These are phyloP conservation scores for Talaromyces sp. DNA, from an alignment of 2,329 filamentous ascomycete genomes.

Conservation along the genomic window DNA sequence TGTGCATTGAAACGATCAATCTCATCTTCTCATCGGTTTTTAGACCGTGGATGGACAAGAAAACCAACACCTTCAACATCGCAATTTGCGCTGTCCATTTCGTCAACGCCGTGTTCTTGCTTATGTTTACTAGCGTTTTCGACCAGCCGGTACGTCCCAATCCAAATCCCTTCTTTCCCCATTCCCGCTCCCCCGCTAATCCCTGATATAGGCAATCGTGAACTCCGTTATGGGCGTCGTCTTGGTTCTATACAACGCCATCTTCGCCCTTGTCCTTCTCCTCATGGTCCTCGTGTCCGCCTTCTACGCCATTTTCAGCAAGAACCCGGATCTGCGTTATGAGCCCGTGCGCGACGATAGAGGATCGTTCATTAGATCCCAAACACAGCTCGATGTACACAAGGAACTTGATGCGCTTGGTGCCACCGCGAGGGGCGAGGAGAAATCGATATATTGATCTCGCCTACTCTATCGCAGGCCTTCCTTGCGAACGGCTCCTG, in stretches of 20 bases:
- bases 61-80: constrained; percentile 95
- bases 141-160: constrained; percentile 63
- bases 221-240: constrained; percentile 85
- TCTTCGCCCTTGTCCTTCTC: constrained; percentile 76
- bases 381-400: constrained; percentile 71
- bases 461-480: neutral
- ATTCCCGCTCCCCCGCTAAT: neutral
- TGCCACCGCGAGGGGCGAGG: constrained; percentile 76
- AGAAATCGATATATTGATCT: constrained; percentile 41
- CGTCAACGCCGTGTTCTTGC: constrained; percentile 80
- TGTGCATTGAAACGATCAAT: constrained; percentile 76
- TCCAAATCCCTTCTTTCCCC: neutral
- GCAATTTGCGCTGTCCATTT: constrained; percentile 87
- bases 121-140: constrained; percentile 86
- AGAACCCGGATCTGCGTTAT: constrained; percentile 92
- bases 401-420: constrained; percentile 83
- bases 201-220: constrained; percentile 59
- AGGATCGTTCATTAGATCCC: constrained; percentile 85
- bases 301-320: constrained; percentile 76
- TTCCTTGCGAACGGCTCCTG: neutral
- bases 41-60: constrained; percentile 98
- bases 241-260: constrained; percentile 83
- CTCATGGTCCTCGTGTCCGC: constrained; percentile 78
- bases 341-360: constrained; percentile 95
- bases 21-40: constrained; percentile 75